phyloP scores from a whole-genome alignment of 192 early-diverging fungal genomes.

The Paraglomus brasilianum region DNA sequence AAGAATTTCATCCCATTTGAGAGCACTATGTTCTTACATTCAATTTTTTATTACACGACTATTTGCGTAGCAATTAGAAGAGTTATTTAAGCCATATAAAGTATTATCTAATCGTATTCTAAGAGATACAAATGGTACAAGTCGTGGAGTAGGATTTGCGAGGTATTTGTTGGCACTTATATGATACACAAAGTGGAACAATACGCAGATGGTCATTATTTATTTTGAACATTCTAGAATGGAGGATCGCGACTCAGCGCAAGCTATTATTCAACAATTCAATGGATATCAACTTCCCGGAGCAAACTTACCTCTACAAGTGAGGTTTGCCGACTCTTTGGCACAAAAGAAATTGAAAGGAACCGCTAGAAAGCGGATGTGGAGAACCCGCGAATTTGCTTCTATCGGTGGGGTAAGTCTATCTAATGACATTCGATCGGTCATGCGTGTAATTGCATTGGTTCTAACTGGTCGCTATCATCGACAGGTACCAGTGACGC shows the following conservation, averaged over 20 bases:
- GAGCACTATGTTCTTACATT: not conserved
- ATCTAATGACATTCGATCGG: not conserved
- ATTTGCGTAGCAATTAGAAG: slow-evolving; percentile 47
- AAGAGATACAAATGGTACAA: slow-evolving; percentile 62
- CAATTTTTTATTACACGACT: not conserved
- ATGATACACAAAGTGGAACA: not conserved
- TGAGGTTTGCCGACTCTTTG: slow-evolving; percentile 76
- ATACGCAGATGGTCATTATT: not conserved
- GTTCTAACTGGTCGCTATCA: not conserved
- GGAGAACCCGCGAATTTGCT: slow-evolving; percentile 42
- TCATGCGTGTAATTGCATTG: not conserved
- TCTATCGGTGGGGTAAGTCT: slow-evolving; percentile 35
- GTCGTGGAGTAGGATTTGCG: slow-evolving; percentile 81
- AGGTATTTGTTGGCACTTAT: slow-evolving; percentile 35
- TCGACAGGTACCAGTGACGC: slow-evolving; percentile 41
- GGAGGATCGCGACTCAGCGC: slow-evolving; percentile 67
- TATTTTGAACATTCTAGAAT: slow-evolving; percentile 45
- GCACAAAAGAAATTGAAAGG: slow-evolving; percentile 79
- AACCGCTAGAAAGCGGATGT: slow-evolving; percentile 44
- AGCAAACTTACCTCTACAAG: slow-evolving; percentile 62
- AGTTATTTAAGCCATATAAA: slow-evolving; percentile 61
- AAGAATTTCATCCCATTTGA: not conserved
- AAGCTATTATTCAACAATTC: slow-evolving; percentile 64
- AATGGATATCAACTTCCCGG: slow-evolving; percentile 61
- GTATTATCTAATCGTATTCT: slow-evolving; percentile 77